These are phyloP conservation scores for Ligustrum vulgare DNA, from an alignment of 257 asterid species.

Conservation along the genomic window DNA sequence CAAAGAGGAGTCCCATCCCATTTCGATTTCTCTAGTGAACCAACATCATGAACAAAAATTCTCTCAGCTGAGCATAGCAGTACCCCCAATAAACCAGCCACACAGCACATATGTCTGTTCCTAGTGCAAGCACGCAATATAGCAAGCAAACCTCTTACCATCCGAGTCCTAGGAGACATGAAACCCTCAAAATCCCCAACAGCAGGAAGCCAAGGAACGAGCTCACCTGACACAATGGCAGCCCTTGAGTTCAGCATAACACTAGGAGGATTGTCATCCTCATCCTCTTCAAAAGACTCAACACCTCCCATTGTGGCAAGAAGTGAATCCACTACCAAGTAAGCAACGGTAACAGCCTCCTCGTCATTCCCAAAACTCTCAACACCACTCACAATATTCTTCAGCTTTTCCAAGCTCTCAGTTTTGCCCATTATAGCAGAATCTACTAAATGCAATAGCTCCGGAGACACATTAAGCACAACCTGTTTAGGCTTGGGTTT, in stretches of 20 bases:
- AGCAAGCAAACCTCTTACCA: slow-evolving; percentile 97
- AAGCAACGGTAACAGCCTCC: slow-evolving; percentile 72
- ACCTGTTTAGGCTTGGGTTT: slow-evolving; percentile 61
- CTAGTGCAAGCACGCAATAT: slow-evolving; percentile 97
- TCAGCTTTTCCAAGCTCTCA: slow-evolving; percentile 84
- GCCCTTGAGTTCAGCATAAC: slow-evolving; percentile 99
- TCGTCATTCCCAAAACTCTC: slow-evolving; percentile 74
- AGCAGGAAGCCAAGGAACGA: slow-evolving; percentile 89
- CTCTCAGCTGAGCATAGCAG: slow-evolving; percentile 79
- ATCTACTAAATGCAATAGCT: slow-evolving; percentile 96
- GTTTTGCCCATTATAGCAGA: slow-evolving; percentile 99
- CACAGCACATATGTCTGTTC: slow-evolving; percentile 92
- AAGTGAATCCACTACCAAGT: slow-evolving; percentile 90
- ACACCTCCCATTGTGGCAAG: slow-evolving; percentile 99
- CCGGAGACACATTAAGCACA: slow-evolving; percentile 78
- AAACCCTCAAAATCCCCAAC: slow-evolving; percentile 75
- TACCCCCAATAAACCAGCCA: slow-evolving; percentile 80
- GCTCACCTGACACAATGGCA: slow-evolving; percentile 95
- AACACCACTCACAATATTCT: slow-evolving; percentile 81
- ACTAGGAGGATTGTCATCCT: slow-evolving; percentile 91
- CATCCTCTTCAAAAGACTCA: slow-evolving; percentile 95
- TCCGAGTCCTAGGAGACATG: slow-evolving; percentile 94
- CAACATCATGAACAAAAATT: slow-evolving; percentile 57
- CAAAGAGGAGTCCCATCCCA: slow-evolving; percentile 95
- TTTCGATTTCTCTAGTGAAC: slow-evolving; percentile 47